Percentiles rank a stretch among this genome's conserved stretches.
These are phyloP conservation scores for Periconia digitata DNA, from an alignment of 2,329 filamentous ascomycete species.

Conservation along the genomic window DNA sequence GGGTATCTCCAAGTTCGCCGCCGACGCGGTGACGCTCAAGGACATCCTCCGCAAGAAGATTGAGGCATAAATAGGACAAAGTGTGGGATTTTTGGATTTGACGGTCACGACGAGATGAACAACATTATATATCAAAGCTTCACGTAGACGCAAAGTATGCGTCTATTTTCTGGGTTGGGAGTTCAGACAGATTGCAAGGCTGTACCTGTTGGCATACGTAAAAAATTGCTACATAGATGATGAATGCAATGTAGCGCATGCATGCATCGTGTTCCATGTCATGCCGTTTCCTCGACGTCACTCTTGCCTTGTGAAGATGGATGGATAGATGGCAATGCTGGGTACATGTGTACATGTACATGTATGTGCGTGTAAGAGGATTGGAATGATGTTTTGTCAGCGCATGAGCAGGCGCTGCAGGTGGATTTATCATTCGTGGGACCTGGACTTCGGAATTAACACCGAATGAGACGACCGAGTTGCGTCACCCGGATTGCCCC, in stretches of 20 bases:
- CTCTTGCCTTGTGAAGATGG: too few species aligned
- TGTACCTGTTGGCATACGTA: background rate
- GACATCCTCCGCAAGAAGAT: slow-evolving; percentile 88
- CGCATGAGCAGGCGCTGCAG: slow-evolving; percentile 7
- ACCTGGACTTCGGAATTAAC: slow-evolving; percentile 23
- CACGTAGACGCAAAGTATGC: background rate
- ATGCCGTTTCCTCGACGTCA: too few species aligned
- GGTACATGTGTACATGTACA: too few species aligned
- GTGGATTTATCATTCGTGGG: slow-evolving; percentile 33
- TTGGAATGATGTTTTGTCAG: too few species aligned
- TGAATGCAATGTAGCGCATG: too few species aligned
- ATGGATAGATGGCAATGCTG: too few species aligned
- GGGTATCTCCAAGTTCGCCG: slow-evolving; percentile 99
- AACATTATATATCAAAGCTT: background rate
- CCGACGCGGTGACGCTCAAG: slow-evolving; percentile 93
- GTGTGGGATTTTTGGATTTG: background rate
- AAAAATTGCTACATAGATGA: background rate
- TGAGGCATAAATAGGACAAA: slow-evolving; percentile 37
- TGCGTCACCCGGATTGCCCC: slow-evolving; percentile 39
- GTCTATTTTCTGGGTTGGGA: background rate
- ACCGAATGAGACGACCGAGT: slow-evolving; percentile 3
- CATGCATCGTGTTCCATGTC: too few species aligned
- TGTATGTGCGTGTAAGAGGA: background rate
- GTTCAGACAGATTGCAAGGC: background rate
- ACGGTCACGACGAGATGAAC: background rate